phyloP scores from a whole-genome alignment of 2,329 filamentous ascomycete genomes.

The Fusarium austroafricanum region DNA sequence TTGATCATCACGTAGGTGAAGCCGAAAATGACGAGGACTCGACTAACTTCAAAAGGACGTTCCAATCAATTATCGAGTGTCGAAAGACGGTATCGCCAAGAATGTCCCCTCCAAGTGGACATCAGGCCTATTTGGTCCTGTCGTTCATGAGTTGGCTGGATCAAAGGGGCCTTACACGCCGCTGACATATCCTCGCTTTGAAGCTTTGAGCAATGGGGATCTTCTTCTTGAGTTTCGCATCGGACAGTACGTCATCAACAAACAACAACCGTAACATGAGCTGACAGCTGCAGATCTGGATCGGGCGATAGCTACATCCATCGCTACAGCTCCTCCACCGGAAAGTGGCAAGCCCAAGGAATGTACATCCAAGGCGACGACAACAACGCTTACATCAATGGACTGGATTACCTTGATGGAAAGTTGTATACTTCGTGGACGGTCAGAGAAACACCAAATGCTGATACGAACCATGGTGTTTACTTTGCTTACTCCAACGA shows the following conservation, averaged over 20 bases:
- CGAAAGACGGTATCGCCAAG: conserved; percentile 14
- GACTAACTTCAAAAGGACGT: conserved; percentile 23
- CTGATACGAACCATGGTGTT: conserved; percentile 34
- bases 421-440: conserved; percentile 36
- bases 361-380: conserved; percentile 33
- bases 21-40: fast-evolving
- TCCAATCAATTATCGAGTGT: conserved; percentile 29
- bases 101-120: conserved; percentile 12
- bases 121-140: conserved; percentile 19
- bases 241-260: conserved; percentile 11
- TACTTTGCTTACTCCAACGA: conserved; percentile 36
- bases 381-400: conserved; percentile 37
- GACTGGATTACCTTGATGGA: conserved; percentile 18
- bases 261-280: fast-evolving
- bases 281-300: conserved; percentile 6
- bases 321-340: conserved; percentile 35
- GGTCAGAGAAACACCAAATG: conserved; percentile 28
- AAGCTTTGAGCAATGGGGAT: conserved; percentile 20
- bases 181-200: conserved; percentile 29
- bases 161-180: conserved; percentile 24
- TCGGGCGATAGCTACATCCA: conserved; percentile 36
- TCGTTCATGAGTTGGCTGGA: conserved; percentile 18
- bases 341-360: conserved; percentile 25
- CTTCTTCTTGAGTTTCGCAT: conserved; percentile 30
- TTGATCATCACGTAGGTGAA: conserved; percentile 30